Percentiles rank a stretch among this genome's conserved stretches.
phyloP scores from a whole-genome alignment of 202 grass and related monocot species.

The Setaria italica region DNA sequence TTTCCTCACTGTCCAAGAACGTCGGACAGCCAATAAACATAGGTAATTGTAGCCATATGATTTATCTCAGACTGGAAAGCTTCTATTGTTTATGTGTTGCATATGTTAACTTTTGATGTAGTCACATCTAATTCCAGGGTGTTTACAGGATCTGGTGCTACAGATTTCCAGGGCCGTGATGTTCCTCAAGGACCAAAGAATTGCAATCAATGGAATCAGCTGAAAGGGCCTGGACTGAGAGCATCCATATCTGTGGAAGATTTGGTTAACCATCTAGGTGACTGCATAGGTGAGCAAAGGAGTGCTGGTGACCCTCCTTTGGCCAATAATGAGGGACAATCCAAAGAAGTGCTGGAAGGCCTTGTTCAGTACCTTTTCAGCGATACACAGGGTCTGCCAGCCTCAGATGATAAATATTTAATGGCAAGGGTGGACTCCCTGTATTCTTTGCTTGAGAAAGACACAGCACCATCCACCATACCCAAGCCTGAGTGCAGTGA shows the following conservation, averaged over 20 bases:
- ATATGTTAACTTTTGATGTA: not conserved
- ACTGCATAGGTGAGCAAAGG: constrained; percentile 54
- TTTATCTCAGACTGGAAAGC: not conserved
- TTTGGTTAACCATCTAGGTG: constrained; percentile 59
- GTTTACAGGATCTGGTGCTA: not conserved
- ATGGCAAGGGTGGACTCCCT: constrained; percentile 70
- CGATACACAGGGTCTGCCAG: constrained; percentile 54
- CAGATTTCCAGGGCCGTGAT: constrained; percentile 17
- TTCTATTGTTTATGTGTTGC: not conserved
- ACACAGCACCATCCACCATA: not conserved
- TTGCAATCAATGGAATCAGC: constrained; percentile 45
- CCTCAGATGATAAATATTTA: constrained; percentile 60
- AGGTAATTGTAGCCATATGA: constrained; percentile 56
- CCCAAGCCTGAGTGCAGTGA: constrained; percentile 15
- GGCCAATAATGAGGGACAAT: constrained; percentile 22
- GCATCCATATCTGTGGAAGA: constrained; percentile 59
- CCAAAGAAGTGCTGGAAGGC: constrained; percentile 59
- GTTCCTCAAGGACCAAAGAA: constrained; percentile 41
- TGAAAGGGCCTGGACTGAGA: constrained; percentile 36
- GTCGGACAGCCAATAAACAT: constrained; percentile 48
- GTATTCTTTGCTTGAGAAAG: constrained; percentile 62
- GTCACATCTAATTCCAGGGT: constrained; percentile 3
- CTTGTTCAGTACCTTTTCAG: constrained; percentile 66
- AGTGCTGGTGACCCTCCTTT: constrained; percentile 42
- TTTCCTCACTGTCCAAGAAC: constrained; percentile 48